Base-by-base conservation (phyloP, 2,329 filamentous ascomycete species). In the Diaporthe sp. region DNA sequence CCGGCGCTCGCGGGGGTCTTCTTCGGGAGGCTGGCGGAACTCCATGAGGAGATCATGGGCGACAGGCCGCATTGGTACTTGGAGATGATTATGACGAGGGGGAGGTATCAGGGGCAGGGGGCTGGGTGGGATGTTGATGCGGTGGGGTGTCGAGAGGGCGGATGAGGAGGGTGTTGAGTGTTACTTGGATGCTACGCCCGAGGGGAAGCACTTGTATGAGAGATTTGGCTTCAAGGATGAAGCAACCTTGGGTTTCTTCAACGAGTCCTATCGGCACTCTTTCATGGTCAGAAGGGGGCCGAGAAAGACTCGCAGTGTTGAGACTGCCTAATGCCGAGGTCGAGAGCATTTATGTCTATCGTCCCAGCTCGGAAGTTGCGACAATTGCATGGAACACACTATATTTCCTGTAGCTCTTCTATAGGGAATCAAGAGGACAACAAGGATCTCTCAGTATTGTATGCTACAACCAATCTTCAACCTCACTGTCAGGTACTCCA, bases 111-210 rank as follows among this genome's bases (percentile, higher is more conserved):
- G 79, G 85, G 89, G 1, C 84, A 82, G 53, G 89, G 89, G 0
- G 84, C 85, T 0, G 88, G 88, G 85, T 0, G 83, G 82, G 19
- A 80, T 81, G 42, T 72, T 91, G 31, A 78, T 91, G 53, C 80
- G 80, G 37, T 91, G 87, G 87, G 89, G 89, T 0, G 75, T 86
- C 9, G 80, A 84, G 37, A 83, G 81, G 76, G 87, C 88, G 1
- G 88, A 90, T 78, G 82, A 80, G 7, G 84, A 83, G 1, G 82
- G 84, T 0, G 77, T 83, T 19, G 85, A 87, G 60, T 84, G 85
- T 13, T 91, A 87, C 79, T 80, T 91, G 1, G 88, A 90, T 75
- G 87, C 88, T 12, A 89, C 88, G 61, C 84, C 84, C 0, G 84
- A 84, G 22, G 89, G 87, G 3, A 85, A 82, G 75, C 83, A 82